Evolutionary conservation across 495 filamentous ascomycete species (phyloP), one percentile per base, ranked within the genome.

Genomic region (Aspergillus leporis): DNA sequence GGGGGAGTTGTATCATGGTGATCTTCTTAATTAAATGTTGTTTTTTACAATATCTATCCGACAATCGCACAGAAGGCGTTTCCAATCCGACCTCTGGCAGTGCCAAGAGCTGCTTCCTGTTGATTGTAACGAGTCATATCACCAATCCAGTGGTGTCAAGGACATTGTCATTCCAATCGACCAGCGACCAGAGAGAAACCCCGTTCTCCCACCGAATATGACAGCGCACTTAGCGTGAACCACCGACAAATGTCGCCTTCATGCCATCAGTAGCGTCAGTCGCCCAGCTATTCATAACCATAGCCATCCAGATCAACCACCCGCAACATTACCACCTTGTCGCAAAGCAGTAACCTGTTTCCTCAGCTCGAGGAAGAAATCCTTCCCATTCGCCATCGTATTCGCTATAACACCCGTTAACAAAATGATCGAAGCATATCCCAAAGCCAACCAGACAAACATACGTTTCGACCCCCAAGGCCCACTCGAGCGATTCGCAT

Each of bases 381-480:
- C 81, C 65, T 80, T 82, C 10, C 80, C 79, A 55, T 74, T 82
- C 8, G 73, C 77, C 81, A 83, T 83, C 5, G 69, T 71, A 55
- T 82, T 81, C 25, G 79, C 81, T 83, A 62, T 36, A 56, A 0
- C 16, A 41, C 0, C 36, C 56, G 51, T 73, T 30, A 68, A 55
- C 7, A 51, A 59, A 55, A 61, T 50, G 18, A 14, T 28, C 25
- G 12, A 60, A 34, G 28, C 23, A 46, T 19, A n/a, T 16, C n/a
- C n/a, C 16, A 28, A 46, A 30, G 10, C 19, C 9, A 55, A 30
- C 16, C n/a, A 21, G 21, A n/a, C 28, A 22, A 43, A 66, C 72
- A 54, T 74, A 83, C 81, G 62, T 61, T 82, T 83, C 16, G 77
- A 71, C n/a, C 73, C 78, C 79, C 80, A 81, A 34, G 81, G 73